A percentile compares a stretch with the other conserved stretches of the same genome.
phyloP scores from a whole-genome alignment of 495 filamentous ascomycete genomes.

The Neurospora sp. region DNA sequence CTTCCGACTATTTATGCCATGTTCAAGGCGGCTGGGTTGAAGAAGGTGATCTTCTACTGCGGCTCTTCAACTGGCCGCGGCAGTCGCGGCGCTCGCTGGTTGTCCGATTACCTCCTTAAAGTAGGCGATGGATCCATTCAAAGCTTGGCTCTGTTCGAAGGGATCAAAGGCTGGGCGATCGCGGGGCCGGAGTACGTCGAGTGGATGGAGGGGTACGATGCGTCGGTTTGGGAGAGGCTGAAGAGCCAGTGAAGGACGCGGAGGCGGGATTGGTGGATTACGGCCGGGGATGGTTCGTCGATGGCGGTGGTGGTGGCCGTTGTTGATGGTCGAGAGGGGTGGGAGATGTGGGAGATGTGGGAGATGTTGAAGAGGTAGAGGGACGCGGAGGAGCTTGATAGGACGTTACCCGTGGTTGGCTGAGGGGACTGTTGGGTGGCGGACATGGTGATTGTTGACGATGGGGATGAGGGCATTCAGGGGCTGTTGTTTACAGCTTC shows the following conservation, averaged over 20 bases:
- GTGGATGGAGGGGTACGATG: slow-evolving; percentile 51
- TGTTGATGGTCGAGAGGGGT: background rate
- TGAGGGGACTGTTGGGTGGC: background rate
- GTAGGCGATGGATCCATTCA: slow-evolving; percentile 32
- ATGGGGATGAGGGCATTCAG: background rate
- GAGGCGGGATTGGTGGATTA: background rate
- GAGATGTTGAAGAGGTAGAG: background rate
- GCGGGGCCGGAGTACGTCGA: slow-evolving; percentile 45
- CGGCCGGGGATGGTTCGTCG: background rate
- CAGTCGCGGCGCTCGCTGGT: slow-evolving; percentile 52
- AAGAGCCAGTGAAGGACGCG: background rate
- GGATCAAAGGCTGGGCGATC: slow-evolving; percentile 55
- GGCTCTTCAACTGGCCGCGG: slow-evolving; percentile 60
- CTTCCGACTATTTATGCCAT: slow-evolving; percentile 48
- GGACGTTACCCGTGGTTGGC: background rate
- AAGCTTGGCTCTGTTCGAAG: slow-evolving; percentile 48
- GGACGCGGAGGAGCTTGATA: background rate
- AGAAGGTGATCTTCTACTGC: slow-evolving; percentile 57
- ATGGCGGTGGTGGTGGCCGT: background rate
- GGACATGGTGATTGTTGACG: background rate
- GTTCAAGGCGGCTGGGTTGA: slow-evolving; percentile 37
- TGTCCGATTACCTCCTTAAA: slow-evolving; percentile 48
- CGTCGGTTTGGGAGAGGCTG: slow-evolving; percentile 30
- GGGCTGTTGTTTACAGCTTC: background rate
- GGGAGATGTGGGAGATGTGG: background rate